These are phyloP conservation scores for Macrophomina phaseolina DNA, from an alignment of 2,329 filamentous ascomycete genomes.

Conservation along the genomic window DNA sequence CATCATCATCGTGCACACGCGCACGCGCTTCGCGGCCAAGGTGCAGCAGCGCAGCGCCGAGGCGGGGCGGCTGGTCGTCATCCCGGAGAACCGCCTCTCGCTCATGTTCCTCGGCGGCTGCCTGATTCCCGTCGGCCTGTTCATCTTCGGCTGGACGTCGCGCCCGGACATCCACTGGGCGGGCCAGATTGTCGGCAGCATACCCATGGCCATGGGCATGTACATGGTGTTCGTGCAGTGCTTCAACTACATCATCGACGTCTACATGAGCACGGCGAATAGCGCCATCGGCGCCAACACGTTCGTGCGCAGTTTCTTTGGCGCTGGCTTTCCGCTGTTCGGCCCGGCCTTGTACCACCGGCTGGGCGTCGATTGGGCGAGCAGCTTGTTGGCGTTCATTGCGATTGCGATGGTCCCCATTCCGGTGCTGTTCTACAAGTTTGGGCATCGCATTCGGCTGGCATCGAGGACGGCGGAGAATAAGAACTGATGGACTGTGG, in stretches of 20 bases:
- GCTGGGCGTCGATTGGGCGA: slow-evolving; percentile 58
- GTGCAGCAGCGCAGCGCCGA: slow-evolving; percentile 39
- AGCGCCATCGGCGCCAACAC: slow-evolving; percentile 61
- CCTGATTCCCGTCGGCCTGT: slow-evolving; percentile 60
- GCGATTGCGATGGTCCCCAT: no score
- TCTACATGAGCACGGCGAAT: slow-evolving; percentile 54
- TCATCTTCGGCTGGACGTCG: slow-evolving; percentile 66
- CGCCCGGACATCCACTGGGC: slow-evolving; percentile 62
- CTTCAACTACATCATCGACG: slow-evolving; percentile 67
- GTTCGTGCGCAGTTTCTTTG: slow-evolving; percentile 60
- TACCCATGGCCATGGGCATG: slow-evolving; percentile 58
- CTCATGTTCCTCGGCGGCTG: slow-evolving; percentile 62
- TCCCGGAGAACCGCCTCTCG: slow-evolving; percentile 54
- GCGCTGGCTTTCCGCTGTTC: slow-evolving; percentile 66
- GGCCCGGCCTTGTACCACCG: slow-evolving; percentile 58
- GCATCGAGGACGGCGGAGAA: no score
- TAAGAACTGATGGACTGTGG: no score
- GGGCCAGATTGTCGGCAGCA: slow-evolving; percentile 64
- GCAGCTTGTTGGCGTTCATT: slow-evolving; percentile 53
- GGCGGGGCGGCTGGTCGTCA: slow-evolving; percentile 66
- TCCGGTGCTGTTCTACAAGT: no score
- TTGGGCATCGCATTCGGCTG: no score
- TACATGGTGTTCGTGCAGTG: slow-evolving; percentile 48
- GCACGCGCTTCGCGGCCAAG: slow-evolving; percentile 64
- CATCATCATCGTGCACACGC: slow-evolving; percentile 59